A percentile compares a stretch with the other conserved stretches of the same genome.
Evolutionary conservation across 2,329 filamentous ascomycete species (phyloP).

Genomic region (Blumeriella jaapii): DNA sequence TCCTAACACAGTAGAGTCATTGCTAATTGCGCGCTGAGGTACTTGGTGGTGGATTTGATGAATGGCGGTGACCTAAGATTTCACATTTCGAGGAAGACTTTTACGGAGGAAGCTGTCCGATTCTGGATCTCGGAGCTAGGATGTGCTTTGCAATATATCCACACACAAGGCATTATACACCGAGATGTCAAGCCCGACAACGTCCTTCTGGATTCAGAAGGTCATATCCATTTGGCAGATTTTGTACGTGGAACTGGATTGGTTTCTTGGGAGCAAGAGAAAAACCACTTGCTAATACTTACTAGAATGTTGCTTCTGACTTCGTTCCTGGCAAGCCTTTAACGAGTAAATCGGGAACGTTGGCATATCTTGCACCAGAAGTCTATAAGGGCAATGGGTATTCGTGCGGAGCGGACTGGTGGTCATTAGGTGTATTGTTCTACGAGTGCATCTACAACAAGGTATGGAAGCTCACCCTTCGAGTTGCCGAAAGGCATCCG

Average conservation of each 20-base stretch:
- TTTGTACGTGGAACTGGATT: slow-evolving; percentile 52
- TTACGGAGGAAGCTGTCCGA: slow-evolving; percentile 90
- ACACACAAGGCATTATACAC: slow-evolving; percentile 78
- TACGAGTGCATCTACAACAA: slow-evolving; percentile 99
- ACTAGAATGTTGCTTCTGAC: slow-evolving; percentile 90
- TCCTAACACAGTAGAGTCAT: not conserved
- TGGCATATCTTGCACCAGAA: slow-evolving; percentile 92
- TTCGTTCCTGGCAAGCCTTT: slow-evolving; percentile 70
- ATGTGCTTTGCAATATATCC: slow-evolving; percentile 80
- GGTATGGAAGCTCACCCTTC: slow-evolving; percentile 37
- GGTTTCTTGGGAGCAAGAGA: not conserved
- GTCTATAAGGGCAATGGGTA: slow-evolving; percentile 90
- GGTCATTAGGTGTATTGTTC: slow-evolving; percentile 95
- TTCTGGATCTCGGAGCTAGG: slow-evolving; percentile 96
- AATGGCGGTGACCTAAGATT: slow-evolving; percentile 93
- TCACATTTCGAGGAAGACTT: slow-evolving; percentile 94
- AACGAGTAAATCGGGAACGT: slow-evolving; percentile 91
- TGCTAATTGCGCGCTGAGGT: slow-evolving; percentile 34
- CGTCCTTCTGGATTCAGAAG: slow-evolving; percentile 74
- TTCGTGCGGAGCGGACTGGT: slow-evolving; percentile 88
- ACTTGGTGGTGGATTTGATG: slow-evolving; percentile 97
- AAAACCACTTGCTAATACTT: slow-evolving; percentile 27
- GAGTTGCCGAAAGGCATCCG: not conserved
- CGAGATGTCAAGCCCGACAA: slow-evolving; percentile 90
- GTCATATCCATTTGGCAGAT: slow-evolving; percentile 93